phyloP scores from a whole-genome alignment of 257 asterid genomes.

The Solanum lignicaule region DNA sequence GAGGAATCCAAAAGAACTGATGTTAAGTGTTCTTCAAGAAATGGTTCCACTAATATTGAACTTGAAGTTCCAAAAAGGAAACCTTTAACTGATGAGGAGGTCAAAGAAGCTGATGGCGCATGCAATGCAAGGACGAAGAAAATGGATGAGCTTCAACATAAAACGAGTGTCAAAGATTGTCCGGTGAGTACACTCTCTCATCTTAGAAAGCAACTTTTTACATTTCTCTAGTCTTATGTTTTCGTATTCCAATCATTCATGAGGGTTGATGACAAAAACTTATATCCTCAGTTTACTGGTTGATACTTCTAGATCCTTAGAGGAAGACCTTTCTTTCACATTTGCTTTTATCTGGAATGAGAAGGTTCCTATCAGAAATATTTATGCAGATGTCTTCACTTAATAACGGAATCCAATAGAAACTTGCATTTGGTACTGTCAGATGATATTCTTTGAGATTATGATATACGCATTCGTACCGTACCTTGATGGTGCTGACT shows the following conservation, averaged over 20 bases:
- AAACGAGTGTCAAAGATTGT: constrained; percentile 9
- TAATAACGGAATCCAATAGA: background rate
- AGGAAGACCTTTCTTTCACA: background rate
- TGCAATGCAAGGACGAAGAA: constrained; percentile 12
- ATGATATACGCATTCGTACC: background rate
- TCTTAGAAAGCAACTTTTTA: background rate
- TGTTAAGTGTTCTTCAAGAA: constrained; percentile 21
- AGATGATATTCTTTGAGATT: background rate
- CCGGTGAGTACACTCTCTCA: constrained; percentile 4
- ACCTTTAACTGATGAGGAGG: constrained; percentile 12
- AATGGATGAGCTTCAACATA: constrained; percentile 15
- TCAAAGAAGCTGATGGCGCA: background rate
- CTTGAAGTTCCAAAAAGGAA: constrained; percentile 29
- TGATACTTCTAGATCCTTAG: background rate
- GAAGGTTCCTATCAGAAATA: background rate
- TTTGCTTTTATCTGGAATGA: background rate
- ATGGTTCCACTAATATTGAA: constrained; percentile 38
- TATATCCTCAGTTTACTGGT: background rate
- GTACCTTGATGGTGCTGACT: background rate
- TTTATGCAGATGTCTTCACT: background rate
- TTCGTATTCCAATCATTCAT: background rate
- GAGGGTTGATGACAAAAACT: background rate
- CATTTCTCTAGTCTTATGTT: background rate
- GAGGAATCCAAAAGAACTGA: constrained; percentile 26
- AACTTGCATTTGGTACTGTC: background rate